Evolutionary conservation across 352 stramenopile genomes (phyloP), one percentile per base, ranked within the genome.

Genomic region (Thalassiosira ordinaria): DNA sequence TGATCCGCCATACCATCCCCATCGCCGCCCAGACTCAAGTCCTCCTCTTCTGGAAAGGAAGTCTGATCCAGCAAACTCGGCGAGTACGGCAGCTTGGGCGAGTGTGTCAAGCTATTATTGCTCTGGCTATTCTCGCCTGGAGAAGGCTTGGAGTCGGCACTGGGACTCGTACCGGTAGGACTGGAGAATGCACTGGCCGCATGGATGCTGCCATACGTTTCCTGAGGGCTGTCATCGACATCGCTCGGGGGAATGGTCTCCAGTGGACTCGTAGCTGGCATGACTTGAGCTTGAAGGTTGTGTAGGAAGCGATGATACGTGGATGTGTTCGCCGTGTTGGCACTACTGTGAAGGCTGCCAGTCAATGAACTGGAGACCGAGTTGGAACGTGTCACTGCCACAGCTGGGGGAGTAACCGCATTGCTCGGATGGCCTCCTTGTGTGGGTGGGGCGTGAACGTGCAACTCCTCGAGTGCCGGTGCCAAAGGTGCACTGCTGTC

Each of bases 31-130:
- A 44, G 11, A 16, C 41, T 53, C 47, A 59, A 33, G 26, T 75
- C 44, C 18, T 81, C 64, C 20, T 82, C 65, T 44, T 76, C 65
- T 9, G 61, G 61, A 31, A 81, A 81, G 4, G 53, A 70, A 6
- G 73, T 81, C 52, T 75, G 65, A 37, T 81, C 73, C 44, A 81
- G 64, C 35, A 81, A 16, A n/a, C 29, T 70, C 24, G 65, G 64
- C 11, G 64, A 74, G 22, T 72, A 77, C 27, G 46, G 72, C 22
- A 73, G 46, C 27, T 33, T 70, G 18, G 47, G 46, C 24, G 37
- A 65, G 37, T 74, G 31, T 9, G 51, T 7, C 31, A 14, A 41
- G 33, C 29, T 26, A 53, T 26, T 18, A 55, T 57, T 20, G 11
- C 13, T 33, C 16, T 20, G 55, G 7, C 18, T 26, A 46, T 53